Conservation (phyloP, 306 rosid species). For the Trifolium repens region DNA sequence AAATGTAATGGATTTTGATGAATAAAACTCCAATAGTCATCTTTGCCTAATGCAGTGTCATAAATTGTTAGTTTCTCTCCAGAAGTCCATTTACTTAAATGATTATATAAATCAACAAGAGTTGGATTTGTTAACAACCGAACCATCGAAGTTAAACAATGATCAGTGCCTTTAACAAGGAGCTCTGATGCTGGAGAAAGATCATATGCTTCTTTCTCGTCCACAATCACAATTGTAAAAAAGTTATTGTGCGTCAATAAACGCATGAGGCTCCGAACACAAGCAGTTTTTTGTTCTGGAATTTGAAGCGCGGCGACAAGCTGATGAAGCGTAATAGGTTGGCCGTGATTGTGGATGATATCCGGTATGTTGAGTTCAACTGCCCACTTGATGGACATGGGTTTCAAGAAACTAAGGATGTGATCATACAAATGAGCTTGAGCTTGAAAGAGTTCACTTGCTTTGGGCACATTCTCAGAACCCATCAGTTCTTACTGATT, state of each 20-base stretch:
- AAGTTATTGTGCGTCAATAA: background rate
- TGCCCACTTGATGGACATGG: background rate
- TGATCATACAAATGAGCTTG: background rate
- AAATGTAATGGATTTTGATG: background rate
- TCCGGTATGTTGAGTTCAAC: background rate
- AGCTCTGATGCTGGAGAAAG: background rate
- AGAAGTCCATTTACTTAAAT: background rate
- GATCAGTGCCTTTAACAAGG: background rate
- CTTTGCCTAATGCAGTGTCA: background rate
- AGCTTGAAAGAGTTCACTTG: background rate
- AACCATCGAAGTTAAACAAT: background rate
- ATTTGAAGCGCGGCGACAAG: background rate
- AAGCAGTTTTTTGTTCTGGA: background rate
- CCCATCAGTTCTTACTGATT: background rate
- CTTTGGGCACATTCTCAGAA: background rate
- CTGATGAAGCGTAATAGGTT: background rate
- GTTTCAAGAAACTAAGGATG: background rate
- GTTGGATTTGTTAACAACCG: background rate
- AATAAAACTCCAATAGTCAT: too few relatives aligned
- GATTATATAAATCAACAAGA: background rate
- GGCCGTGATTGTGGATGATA: background rate
- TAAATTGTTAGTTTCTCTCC: background rate
- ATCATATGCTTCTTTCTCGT: background rate
- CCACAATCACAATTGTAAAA: background rate
- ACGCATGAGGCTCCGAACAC: background rate